Evolutionary conservation across 2,329 filamentous ascomycete genomes (phyloP), one percentile per base, ranked within the genome.

Genomic region (Talaromyces rugulosus): DNA sequence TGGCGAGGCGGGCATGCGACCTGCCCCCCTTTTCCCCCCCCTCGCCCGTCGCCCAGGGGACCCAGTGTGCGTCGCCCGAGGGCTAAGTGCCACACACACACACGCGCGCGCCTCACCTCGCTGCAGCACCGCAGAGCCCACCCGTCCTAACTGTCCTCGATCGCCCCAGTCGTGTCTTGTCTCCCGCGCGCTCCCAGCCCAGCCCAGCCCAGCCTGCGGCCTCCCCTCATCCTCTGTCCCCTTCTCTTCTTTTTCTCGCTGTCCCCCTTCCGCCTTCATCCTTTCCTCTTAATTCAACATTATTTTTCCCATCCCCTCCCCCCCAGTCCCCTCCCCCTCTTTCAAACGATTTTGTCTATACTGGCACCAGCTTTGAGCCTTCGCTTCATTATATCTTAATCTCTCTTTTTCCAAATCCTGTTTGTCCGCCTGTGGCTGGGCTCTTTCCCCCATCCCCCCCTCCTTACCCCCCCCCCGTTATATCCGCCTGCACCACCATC

Each of bases 391-490:
- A 63, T 66, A 67, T 61, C 63, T 61, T 61, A 34, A 59, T 59
- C 63, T 59, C 62, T 62, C 12, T 55, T 59, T 52, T 55, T 63
- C 61, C 58, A 12, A 8, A 36, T 4, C 58, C 60, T 63, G 62
- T 62, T 60, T 58, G 68, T 75, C 73, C 70, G 72, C 72, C 74
- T 72, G 75, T 74, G 75, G 75, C 75, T 77, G 75, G 75, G 76
- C 71, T 68, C 65, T 65, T 65, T 66, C 60, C 66, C 60, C 58
- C 61, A 36, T 23, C 33, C 65, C 68, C 68, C 67, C 59, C 58
- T 54, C 47, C 44, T 53, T 53, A 44, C 42, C 28, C 47, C 57
- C 40, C 62, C 64, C 61, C 66, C 62, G 60, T 62, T 57, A 44
- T 64, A 66, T 67, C 68, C 68, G 62, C 64, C 67, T 59, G 63